phyloP scores from a whole-genome alignment of 805 yeast species.

The Barnettozyma wickerhamii region DNA sequence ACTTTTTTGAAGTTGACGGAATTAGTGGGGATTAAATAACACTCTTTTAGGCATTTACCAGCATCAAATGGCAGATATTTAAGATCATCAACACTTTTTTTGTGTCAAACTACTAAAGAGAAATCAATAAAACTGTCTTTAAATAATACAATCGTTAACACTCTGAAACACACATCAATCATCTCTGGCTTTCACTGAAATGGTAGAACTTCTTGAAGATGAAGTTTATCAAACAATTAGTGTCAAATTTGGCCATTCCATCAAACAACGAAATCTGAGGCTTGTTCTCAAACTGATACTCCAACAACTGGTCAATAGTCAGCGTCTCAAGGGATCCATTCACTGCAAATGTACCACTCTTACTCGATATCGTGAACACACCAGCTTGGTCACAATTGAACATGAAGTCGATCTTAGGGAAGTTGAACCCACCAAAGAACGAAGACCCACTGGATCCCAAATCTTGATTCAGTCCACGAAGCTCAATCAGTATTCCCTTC shows the following conservation, averaged over 20 bases:
- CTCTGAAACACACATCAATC: slow-evolving; percentile 7
- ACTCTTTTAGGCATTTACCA: too few relatives aligned
- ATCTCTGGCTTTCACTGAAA: slow-evolving; percentile 17
- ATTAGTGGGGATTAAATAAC: too few relatives aligned
- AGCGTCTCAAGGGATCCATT: slow-evolving; percentile 50
- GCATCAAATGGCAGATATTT: too few relatives aligned
- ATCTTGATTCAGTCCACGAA: slow-evolving; percentile 47
- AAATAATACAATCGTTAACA: neutral
- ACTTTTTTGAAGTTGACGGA: too few relatives aligned
- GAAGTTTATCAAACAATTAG: slow-evolving; percentile 62
- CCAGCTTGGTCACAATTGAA: slow-evolving; percentile 75
- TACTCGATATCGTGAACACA: slow-evolving; percentile 68
- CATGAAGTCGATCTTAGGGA: slow-evolving; percentile 67
- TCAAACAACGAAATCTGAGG: slow-evolving; percentile 54
- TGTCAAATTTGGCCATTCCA: slow-evolving; percentile 63
- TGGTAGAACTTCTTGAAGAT: slow-evolving; percentile 76
- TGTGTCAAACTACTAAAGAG: too few relatives aligned
- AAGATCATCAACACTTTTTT: too few relatives aligned
- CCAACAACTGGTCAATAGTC: slow-evolving; percentile 67
- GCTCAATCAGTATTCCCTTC: slow-evolving; percentile 57
- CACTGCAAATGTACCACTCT: slow-evolving; percentile 64
- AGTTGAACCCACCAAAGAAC: slow-evolving; percentile 39
- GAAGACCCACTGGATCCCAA: slow-evolving; percentile 33
- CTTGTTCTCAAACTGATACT: slow-evolving; percentile 67
- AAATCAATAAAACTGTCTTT: neutral